Evolutionary conservation across 2,329 filamentous ascomycete species (phyloP), one percentile per base, ranked within the genome.

Genomic region (Penicillium decumbens): DNA sequence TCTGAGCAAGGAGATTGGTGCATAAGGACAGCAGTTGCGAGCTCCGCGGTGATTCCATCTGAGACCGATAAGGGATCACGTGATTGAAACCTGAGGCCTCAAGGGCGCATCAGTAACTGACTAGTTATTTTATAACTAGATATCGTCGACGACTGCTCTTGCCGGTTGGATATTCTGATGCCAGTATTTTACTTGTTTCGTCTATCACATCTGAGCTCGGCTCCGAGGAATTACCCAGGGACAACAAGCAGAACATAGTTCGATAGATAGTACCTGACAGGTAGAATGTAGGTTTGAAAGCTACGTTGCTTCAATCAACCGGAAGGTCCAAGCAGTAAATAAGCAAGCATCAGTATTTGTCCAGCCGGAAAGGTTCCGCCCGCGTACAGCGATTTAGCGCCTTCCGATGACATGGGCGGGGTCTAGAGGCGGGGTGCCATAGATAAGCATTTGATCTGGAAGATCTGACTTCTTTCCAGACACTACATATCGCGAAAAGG

Each of bases 381-480:
- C 15, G 15, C 15, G 15, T 18, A 40, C 1, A 3, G 4, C 15
- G 39, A 38, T 28, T 38, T 29, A 7, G 24, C 38, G 45, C 56
- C 57, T 60, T 59, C 57, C 54, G 51, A 49, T 47, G 33, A 59
- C 56, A 60, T 8, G 30, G 20, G 51, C 46, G 51, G 49, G 49
- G 49, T 47, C 47, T 24, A n/a, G 45, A 41, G 38, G 55, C 38
- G 49, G 55, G 46, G 46, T 38, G 13, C 27, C 47, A 44, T 41
- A 53, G 54, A 59, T 60, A 60, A 57, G 56, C 15, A 20, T n/a
- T 47, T 29, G 45, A 45, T 27, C 4, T 25, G 24, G 27, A 20
- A 33, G n/a, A 27, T 41, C 37, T 10, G 32, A 9, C 15, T 10
- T 35, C 15, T 35, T 13, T 35, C 32, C 15, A 10, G 32, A 8